phyloP scores from a whole-genome alignment of 2,329 filamentous ascomycete genomes.

The Claviceps sp. region DNA sequence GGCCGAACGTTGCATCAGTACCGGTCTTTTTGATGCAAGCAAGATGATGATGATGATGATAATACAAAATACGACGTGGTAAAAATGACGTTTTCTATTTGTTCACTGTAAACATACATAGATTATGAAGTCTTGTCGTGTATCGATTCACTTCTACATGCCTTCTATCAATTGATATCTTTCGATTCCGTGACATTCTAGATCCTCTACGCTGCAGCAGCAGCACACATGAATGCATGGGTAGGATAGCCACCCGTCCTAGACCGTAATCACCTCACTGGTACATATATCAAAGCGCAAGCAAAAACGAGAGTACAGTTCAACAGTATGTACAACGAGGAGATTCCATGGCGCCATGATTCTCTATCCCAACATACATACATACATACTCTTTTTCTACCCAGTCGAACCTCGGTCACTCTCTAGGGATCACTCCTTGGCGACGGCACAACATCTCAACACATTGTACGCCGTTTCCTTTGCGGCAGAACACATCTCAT shows the following conservation, averaged over 20 bases:
- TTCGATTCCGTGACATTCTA: neutral
- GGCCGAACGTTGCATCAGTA: neutral
- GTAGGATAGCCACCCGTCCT: neutral
- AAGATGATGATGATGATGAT: neutral
- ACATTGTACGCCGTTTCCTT: neutral
- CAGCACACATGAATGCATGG: neutral
- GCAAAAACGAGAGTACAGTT: neutral
- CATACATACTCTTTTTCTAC: slow-evolving; percentile 12
- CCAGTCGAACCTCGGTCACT: slow-evolving; percentile 1
- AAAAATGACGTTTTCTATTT: neutral
- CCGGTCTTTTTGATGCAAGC: neutral
- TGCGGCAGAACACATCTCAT: slow-evolving; percentile 15
- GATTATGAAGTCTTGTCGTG: neutral
- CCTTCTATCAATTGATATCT: slow-evolving; percentile 1
- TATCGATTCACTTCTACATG: slow-evolving; percentile 1
- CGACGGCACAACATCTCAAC: too few species aligned
- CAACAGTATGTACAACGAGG: slow-evolving; percentile 13
- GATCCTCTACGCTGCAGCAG: neutral
- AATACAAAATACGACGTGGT: neutral
- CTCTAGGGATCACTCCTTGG: too few species aligned
- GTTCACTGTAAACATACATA: neutral
- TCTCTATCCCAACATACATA: neutral
- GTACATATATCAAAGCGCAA: neutral
- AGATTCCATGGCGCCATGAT: slow-evolving; percentile 14
- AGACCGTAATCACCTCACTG: neutral